phyloP scores from a whole-genome alignment of 352 stramenopile genomes.

The Pythium plurisporium region DNA sequence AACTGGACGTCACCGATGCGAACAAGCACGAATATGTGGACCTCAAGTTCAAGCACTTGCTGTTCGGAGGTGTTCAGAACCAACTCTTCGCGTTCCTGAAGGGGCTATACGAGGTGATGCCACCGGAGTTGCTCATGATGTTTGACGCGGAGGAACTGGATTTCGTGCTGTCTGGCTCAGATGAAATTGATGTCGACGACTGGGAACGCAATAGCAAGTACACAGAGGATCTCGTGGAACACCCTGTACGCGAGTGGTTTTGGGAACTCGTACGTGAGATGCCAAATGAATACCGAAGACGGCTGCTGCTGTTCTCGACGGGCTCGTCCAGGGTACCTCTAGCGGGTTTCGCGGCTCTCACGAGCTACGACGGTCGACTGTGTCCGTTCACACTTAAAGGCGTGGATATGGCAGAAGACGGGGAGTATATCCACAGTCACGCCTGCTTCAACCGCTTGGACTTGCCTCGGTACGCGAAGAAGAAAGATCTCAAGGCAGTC shows the following conservation, averaged over 20 bases:
- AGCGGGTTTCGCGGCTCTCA: conserved; percentile 64
- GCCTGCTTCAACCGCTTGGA: conserved; percentile 91
- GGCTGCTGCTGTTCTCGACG: conserved; percentile 78
- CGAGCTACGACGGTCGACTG: conserved; percentile 75
- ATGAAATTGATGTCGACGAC: conserved; percentile 94
- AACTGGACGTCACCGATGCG: conserved; percentile 92
- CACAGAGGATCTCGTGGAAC: conserved; percentile 39
- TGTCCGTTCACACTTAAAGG: conserved; percentile 77
- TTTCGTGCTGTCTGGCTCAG: conserved; percentile 93
- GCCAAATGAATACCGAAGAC: conserved; percentile 68
- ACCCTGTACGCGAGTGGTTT: conserved; percentile 81
- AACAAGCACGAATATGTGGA: conserved; percentile 94
- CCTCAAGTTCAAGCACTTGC: conserved; percentile 52
- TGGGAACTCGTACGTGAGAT: conserved; percentile 94
- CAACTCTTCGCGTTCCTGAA: conserved; percentile 73
- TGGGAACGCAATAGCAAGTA: conserved; percentile 89
- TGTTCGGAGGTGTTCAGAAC: conserved; percentile 50
- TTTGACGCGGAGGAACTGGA: conserved; percentile 98
- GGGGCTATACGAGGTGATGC: conserved; percentile 96
- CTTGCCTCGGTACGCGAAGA: conserved; percentile 91
- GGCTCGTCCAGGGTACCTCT: conserved; percentile 74
- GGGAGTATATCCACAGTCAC: conserved; percentile 60
- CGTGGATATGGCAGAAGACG: conserved; percentile 15
- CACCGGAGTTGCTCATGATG: conserved; percentile 90
- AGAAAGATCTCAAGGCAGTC: conserved; percentile 77